Evolutionary conservation across 495 filamentous ascomycete species (phyloP), one percentile per base, ranked within the genome.

Genomic region (Aspergillus sclerotiicarbonarius): DNA sequence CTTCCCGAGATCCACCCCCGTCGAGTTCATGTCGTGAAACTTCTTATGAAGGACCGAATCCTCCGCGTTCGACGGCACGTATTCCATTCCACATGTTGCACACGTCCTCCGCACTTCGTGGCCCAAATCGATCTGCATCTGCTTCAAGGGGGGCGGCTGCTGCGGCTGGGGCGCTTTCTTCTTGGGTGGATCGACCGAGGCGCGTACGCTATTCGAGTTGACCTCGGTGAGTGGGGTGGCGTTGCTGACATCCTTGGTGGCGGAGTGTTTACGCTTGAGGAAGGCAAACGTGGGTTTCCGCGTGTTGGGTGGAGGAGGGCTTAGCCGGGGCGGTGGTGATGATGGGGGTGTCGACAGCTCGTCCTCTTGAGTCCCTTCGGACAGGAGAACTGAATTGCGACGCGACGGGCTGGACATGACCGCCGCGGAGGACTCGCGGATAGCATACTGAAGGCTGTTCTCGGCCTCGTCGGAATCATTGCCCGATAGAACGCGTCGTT

Each of bases 71-170:
- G 85, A 88, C 12, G 86, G 81, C 39, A 87, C 77, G 66, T 90
- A 90, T 56, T 87, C 84, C 87, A 90, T 90, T 0, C 81, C 83
- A 66, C 87, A 90, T 2, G 72, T 74, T 35, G 73, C 74, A 68
- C 87, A 90, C n/a, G 79, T 82, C 57, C 81, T 82, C 49, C 81
- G 76, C 37, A 82, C 68, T 45, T 83, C 74, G 57, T 75, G 76
- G 15, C 86, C 87, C 30, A 89, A 72, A 60, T 88, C 87, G 33
- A 90, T 81, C 51, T 85, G 84, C 73, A 87, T 83, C 63, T 90
- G 87, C 29, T 79, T 83, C 58, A 88, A 64, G 3, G 65, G 64
- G 0, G 74, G 67, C 51, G 66, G 77, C 37, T 70, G 69, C 37
- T 69, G 63, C 25, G 58, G 55, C 18, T 50, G 47, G 21, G 47